Conservation (phyloP, 176 grass and related monocot genomes). For the Hordeum marinum region DNA sequence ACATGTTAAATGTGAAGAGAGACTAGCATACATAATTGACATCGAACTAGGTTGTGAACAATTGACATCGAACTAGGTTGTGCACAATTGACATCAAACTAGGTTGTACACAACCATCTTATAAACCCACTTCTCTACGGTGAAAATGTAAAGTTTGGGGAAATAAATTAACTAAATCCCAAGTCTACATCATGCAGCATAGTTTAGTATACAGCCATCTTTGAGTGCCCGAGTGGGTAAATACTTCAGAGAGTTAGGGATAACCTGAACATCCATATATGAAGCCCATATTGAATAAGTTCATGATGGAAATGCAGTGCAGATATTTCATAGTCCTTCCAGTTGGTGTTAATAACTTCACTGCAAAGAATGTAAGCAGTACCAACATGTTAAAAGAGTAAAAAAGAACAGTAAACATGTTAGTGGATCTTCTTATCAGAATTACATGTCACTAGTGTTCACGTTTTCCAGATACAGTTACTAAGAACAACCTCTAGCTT, state of each 20-base stretch:
- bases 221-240: not conserved
- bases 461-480: not conserved
- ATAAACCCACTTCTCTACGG: not conserved
- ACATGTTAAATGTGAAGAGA: not conserved
- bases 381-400: constrained; percentile 23
- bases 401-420: not conserved
- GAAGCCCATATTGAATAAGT: constrained; percentile 79
- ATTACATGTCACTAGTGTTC: not conserved
- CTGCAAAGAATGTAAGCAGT: constrained; percentile 43
- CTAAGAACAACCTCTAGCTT: not conserved
- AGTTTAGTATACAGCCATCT: constrained; percentile 2
- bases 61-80: not conserved
- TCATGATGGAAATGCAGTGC: constrained; percentile 89
- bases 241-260: constrained; percentile 7
- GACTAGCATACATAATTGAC: not conserved
- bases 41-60: not conserved
- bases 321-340: constrained; percentile 70
- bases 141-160: not conserved
- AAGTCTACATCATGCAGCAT: not conserved
- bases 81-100: not conserved
- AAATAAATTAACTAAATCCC: not conserved
- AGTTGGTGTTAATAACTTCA: constrained; percentile 51
- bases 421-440: not conserved
- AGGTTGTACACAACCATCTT: not conserved
- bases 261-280: constrained; percentile 99